Evolutionary conservation across 1,284 basidiomycete species (phyloP).

Genomic region (Rhodotorula sp.): DNA sequence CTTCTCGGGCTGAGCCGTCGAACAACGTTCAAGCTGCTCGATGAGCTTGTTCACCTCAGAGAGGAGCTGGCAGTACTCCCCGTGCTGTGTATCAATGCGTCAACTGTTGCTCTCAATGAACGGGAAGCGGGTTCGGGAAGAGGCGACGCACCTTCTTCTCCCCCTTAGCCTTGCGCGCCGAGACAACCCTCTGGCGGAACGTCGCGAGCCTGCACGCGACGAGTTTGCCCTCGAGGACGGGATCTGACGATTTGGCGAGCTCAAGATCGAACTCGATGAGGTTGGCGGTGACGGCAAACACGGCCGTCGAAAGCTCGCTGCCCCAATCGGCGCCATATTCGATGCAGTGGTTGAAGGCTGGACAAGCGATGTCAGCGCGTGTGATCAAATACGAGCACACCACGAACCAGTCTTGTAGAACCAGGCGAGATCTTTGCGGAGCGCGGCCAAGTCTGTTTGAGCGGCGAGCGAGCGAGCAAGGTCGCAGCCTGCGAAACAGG

Average conservation of each 20-base stretch:
- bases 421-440: constrained; percentile 22
- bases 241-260: not conserved
- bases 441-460: not conserved
- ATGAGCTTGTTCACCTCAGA: not conserved
- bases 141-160: not conserved
- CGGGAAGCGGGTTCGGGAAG: too few species aligned
- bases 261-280: constrained; percentile 3
- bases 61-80: not conserved
- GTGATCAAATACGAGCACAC: not conserved
- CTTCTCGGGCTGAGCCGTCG: not conserved
- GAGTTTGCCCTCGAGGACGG: not conserved
- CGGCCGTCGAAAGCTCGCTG: not conserved
- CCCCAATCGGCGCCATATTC: not conserved
- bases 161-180: not conserved
- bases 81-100: not conserved
- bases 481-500: not conserved
- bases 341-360: constrained; percentile 25
- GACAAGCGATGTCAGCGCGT: not conserved
- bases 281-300: constrained; percentile 8
- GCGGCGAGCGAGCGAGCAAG: constrained; percentile 1
- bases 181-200: not conserved
- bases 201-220: constrained; percentile 2
- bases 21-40: not conserved
- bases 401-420: constrained; percentile 17
- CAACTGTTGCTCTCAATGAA: too few species aligned